Base-by-base conservation (phyloP, 495 filamentous ascomycete genomes). In the Tuber borchii region DNA sequence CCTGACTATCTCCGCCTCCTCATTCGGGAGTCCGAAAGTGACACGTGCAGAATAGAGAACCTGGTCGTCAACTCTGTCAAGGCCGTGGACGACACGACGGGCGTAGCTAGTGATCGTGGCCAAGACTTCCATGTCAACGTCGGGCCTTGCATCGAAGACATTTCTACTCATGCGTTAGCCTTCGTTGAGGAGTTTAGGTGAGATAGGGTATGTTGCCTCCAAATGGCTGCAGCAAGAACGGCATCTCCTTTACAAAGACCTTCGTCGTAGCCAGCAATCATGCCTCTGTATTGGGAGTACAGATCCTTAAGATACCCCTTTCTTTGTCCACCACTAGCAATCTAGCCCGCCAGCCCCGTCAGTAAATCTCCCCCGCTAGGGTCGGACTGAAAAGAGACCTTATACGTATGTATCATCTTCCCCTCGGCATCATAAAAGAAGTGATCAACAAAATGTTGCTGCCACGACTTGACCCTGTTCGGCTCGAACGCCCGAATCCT, bases 371-470 rank as follows among this genome's bases (percentile, higher is more conserved):
- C 70, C 91, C 91, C 77, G 89, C 85, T 91, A 90, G 84, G 94
- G 95, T 87, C 93, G 82, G 95, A 93, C 83, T 96, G 90, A 56
- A 93, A 89, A 45, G 90, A 85, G 80, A 93, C 90, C 77, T 91
- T 79, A 42, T 72, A 79, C 20, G 61, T 79, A 37, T 76, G 70
- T 1, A 88, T 87, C 93, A 99, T 97, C 83, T 90, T 90, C 81
- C 92, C 89, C 85, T 99, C 95, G 46, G 93, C 92, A 78, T 92
- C 90, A 85, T 92, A 92, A 85, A 97, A 98, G 87, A 95, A 97
- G 83, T 97, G 93, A 84, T 99, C 93, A 45, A 95, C 89, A 56
- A 92, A 86, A 82, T 93, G 90, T 76, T 92, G 92, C 73, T 91
- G 90, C 86, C 91, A 93, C 17, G 87, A 86, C 71, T 85, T 86